phyloP scores from a whole-genome alignment of 108 stramenopile species.

The Nitzschia inconspicua region DNA sequence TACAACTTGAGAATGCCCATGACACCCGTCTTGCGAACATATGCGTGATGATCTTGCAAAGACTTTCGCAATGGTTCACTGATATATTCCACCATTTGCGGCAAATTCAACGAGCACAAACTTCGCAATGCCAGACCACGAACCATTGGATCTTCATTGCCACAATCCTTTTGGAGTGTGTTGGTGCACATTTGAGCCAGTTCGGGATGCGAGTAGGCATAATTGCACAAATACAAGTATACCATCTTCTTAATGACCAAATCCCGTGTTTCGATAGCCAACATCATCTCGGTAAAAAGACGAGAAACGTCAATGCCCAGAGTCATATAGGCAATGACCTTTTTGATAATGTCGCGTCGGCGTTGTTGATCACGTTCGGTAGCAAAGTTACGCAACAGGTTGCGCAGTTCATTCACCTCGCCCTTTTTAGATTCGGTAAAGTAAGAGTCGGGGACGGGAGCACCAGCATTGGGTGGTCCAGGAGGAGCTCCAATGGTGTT shows the following conservation, averaged over 20 bases:
- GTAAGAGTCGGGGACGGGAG: conserved; percentile 77
- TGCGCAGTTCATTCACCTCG: conserved; percentile 93
- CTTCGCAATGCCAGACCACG: conserved; percentile 95
- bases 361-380: conserved; percentile 90
- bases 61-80: conserved; percentile 77
- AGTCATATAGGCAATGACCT: conserved; percentile 99
- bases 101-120: conserved; percentile 89
- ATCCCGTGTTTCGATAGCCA: conserved; percentile 93
- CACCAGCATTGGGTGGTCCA: conserved; percentile 19
- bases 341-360: conserved; percentile 99
- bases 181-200: conserved; percentile 99
- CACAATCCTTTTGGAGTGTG: conserved; percentile 96
- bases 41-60: conserved; percentile 89
- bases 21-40: conserved; percentile 98
- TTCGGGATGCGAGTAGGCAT: conserved; percentile 95
- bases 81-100: conserved; percentile 98
- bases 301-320: conserved; percentile 98
- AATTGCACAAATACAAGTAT: conserved; percentile 96
- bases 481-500: not conserved
- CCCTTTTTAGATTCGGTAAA: conserved; percentile 95
- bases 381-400: conserved; percentile 85
- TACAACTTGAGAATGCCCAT: conserved; percentile 97
- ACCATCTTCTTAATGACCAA: conserved; percentile 99
- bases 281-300: conserved; percentile 99
- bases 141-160: conserved; percentile 98